These are phyloP conservation scores for Magnolia sinica DNA, from an alignment of 164 flowering plant species.

Conservation along the genomic window DNA sequence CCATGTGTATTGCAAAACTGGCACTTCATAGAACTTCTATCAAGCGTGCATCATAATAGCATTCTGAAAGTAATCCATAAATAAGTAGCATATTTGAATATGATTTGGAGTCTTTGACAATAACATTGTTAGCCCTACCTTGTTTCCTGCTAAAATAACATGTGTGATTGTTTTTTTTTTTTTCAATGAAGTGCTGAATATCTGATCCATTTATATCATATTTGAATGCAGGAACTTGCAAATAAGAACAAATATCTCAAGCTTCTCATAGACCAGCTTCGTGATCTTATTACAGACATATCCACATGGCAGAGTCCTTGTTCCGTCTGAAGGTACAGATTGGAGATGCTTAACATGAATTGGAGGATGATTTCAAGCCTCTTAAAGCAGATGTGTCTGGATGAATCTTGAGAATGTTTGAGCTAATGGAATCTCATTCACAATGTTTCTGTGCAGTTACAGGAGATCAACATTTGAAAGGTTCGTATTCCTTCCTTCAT, in stretches of 20 bases:
- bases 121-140: not conserved
- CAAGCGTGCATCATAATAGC: no score
- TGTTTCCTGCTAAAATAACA: not conserved
- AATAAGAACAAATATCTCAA: conserved; percentile 63
- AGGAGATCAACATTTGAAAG: no score
- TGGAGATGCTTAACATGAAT: not conserved
- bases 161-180: not conserved
- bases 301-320: conserved; percentile 92
- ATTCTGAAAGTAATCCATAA: no score
- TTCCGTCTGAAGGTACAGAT: conserved; percentile 32
- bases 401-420: not conserved
- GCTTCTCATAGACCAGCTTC: conserved; percentile 72
- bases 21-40: no score
- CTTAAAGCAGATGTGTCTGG: not conserved
- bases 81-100: no score
- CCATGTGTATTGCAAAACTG: no score
- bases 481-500: no score
- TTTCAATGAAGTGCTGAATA: no score
- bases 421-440: not conserved
- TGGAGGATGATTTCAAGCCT: not conserved
- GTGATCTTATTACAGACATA: conserved; percentile 66
- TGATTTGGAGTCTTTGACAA: no score
- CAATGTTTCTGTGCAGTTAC: not conserved
- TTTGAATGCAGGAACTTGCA: conserved; percentile 54
- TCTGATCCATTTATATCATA: not conserved